phyloP scores from a whole-genome alignment of 345 rosid genomes.

The Passiflora organensis region DNA sequence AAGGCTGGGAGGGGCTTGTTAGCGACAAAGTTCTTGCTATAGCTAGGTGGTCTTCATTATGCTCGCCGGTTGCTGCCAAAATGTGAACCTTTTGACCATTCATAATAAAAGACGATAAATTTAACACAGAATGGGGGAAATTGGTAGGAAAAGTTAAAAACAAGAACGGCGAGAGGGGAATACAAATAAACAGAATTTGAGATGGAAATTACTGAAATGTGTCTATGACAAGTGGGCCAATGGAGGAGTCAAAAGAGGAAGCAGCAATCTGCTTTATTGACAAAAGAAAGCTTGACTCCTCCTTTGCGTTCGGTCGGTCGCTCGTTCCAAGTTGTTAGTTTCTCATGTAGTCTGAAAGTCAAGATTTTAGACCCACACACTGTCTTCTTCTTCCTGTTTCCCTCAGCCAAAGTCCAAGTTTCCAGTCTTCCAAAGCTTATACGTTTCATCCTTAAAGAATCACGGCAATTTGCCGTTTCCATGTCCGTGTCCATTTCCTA shows the following conservation, averaged over 20 bases:
- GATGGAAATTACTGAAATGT: too few species aligned
- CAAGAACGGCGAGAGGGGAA: too few species aligned
- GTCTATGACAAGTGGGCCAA: background rate
- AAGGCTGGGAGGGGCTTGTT: background rate
- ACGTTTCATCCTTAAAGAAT: background rate
- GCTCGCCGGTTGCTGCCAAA: too few species aligned
- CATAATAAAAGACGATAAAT: background rate
- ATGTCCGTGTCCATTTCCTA: background rate
- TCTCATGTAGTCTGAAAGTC: background rate
- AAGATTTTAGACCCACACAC: constrained; percentile 13
- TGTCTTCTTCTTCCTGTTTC: constrained; percentile 21
- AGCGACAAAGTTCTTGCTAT: too few species aligned
- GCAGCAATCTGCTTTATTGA: too few species aligned
- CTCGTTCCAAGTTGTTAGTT: background rate
- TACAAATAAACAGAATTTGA: too few species aligned
- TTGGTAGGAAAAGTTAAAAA: background rate
- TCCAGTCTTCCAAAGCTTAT: background rate
- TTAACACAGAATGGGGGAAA: too few species aligned
- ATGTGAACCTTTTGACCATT: background rate
- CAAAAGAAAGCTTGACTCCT: background rate
- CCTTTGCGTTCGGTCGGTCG: too few species aligned
- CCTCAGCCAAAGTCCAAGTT: background rate
- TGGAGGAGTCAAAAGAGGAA: constrained; percentile 11
- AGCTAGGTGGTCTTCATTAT: too few species aligned
- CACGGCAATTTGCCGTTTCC: background rate